Base-by-base conservation (phyloP, 1,139 yeast species). In the Blastobotrys indianensis region DNA sequence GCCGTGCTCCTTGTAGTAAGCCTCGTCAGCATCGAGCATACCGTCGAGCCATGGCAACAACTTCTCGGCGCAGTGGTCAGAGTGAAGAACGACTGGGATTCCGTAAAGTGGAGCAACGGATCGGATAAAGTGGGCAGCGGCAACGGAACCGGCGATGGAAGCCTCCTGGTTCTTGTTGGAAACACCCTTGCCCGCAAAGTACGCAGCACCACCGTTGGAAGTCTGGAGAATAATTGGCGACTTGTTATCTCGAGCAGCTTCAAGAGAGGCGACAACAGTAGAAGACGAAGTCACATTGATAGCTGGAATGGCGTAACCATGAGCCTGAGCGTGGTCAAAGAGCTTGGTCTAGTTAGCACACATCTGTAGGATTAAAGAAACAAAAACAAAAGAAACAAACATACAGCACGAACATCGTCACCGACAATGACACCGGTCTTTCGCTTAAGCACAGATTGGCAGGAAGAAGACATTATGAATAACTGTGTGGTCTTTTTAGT, bases 201-300 rank as follows among this genome's bases (percentile, higher is more conserved):
- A 94, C 57, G 97, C 98, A 61, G 98, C 94, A 77, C 99, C 99
- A 76, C 99, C 99, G 73, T 92, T 90, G 54, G 98, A 92, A 60
- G 92, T 80, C 76, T 92, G 99, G 69, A 92, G 77, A 68, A 92
- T 87, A 74, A 92, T 88, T 74, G 99, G 98, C 53, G 96, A 76
- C 72, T 85, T 84, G 76, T 70, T 72, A 76, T 92, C 97, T 75
- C 98, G 86, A 54, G 99, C 98, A 62, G 98, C 94, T 76, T 94
- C 98, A 68, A 92, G 79, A 60, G 97, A 94, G 61, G 97, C 88
- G 64, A 92, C 92, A 52, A 82, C 98, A 56, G 97, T 90, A 48
- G 97, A 92, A 35, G 97, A 90, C 33, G 97, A 86, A 57, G 99
- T 92, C 53, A 92, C 96, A 73, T 92, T 92, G 68, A 92, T 88